phyloP scores from a whole-genome alignment of 108 stramenopile species.

The Cylindrotheca closterium region DNA sequence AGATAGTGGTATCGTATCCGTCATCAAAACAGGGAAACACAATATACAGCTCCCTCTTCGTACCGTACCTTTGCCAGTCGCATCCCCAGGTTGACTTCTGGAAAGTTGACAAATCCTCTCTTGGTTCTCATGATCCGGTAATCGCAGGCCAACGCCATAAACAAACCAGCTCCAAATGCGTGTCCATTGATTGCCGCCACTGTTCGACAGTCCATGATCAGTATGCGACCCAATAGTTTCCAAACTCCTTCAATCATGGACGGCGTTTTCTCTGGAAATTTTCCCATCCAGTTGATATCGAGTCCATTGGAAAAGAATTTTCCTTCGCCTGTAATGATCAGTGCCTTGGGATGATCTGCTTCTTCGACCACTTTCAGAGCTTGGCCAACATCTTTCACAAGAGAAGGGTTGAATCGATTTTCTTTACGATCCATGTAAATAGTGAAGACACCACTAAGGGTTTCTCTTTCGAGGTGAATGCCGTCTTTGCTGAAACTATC shows the following conservation, averaged over 20 bases:
- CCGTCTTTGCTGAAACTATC: conserved; percentile 2
- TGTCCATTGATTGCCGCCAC: conserved; percentile 72
- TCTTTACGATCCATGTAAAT: conserved; percentile 13
- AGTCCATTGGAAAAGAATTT: conserved; percentile 71
- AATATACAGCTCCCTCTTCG: neutral
- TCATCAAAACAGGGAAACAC: neutral
- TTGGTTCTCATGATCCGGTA: conserved; percentile 62
- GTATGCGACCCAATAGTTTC: conserved; percentile 43
- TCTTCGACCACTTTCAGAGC: conserved; percentile 8
- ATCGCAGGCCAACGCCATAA: conserved; percentile 62
- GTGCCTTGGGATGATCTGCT: conserved; percentile 23
- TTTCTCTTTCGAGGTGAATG: neutral
- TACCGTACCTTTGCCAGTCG: conserved; percentile 33
- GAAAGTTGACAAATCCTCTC: conserved; percentile 53
- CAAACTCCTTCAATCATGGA: conserved; percentile 44
- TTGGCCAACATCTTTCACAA: neutral
- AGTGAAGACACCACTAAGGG: conserved; percentile 6
- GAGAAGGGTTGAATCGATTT: conserved; percentile 14
- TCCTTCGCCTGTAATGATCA: conserved; percentile 18
- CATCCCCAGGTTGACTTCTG: conserved; percentile 59
- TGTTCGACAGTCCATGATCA: conserved; percentile 51
- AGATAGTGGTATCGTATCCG: neutral
- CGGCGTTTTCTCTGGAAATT: neutral
- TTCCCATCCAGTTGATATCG: conserved; percentile 53
- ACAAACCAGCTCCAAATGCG: conserved; percentile 64